phyloP scores from a whole-genome alignment of 768 basidiomycete species.

The Kwoniella mangroviensis region DNA sequence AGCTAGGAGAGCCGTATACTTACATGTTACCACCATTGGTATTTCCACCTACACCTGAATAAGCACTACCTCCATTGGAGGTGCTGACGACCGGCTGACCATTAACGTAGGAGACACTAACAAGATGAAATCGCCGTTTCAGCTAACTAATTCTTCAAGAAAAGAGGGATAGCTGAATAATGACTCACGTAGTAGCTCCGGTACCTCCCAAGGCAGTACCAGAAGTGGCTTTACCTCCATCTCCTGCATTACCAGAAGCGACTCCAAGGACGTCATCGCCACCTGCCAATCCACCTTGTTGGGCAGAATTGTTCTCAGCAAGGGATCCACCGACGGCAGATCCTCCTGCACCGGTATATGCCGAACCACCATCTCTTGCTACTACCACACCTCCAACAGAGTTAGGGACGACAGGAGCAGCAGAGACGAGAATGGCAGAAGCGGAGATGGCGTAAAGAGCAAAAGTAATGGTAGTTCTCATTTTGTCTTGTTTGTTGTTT shows the following conservation, averaged over 20 bases:
- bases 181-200: constrained; percentile 26
- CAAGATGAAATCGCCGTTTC: background rate
- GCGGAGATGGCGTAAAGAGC: constrained; percentile 30
- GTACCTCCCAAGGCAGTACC: constrained; percentile 42
- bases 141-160: background rate
- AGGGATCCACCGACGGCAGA: constrained; percentile 37
- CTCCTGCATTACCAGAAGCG: constrained; percentile 40
- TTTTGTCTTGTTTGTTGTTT: constrained; percentile 25
- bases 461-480: constrained; percentile 41
- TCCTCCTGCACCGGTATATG: constrained; percentile 49
- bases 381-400: background rate
- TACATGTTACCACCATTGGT: constrained; percentile 46
- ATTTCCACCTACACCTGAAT: constrained; percentile 48
- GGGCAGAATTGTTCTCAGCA: constrained; percentile 30
- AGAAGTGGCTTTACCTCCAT: constrained; percentile 46
- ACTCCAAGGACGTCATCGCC: constrained; percentile 27
- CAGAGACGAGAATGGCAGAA: constrained; percentile 31
- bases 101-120: constrained; percentile 26
- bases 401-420: constrained; percentile 30
- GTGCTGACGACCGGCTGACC: constrained; percentile 28
- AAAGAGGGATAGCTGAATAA: background rate
- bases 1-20: too few species aligned
- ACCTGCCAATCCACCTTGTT: constrained; percentile 10
- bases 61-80: constrained; percentile 41
- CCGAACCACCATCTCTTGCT: constrained; percentile 37